Base-by-base conservation (phyloP, 257 asterid species). In the Handroanthus guayacan region DNA sequence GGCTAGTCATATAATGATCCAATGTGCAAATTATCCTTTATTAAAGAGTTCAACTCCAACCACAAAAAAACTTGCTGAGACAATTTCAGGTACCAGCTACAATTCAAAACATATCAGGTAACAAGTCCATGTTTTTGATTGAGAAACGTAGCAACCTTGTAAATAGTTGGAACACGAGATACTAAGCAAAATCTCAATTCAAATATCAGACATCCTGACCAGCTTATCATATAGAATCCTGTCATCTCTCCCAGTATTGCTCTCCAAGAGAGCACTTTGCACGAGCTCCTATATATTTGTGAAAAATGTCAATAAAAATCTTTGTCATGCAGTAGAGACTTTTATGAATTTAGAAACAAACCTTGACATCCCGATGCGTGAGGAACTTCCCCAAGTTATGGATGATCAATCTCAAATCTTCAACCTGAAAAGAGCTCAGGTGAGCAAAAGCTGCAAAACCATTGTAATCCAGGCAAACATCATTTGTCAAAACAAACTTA, bases 301-400 rank as follows among this genome's bases (percentile, higher is more conserved):
- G 18, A 56, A 17, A 34, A 50, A 41, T 44, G 71, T 71, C 17
- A 63, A 50, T 37, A 66, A 56, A 31, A 31, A 25, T 5, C 20
- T 50, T 54, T 16, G 31, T 45, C 20, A 72, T 52, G 52, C 52
- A 17, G 6, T 36, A 69, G 9, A 51, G 39, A 39, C 16, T 66
- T 67, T 8, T 47, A 51, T 13, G 3, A n/a, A 62, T 57, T 39
- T n/a, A 18, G 67, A 69, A 67, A 74, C 84, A 13, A 70, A 94
- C 99, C 99, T 93, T 95, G 25, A 92, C 99, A 82, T 90, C 97
- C 72, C 96, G 81, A 86, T 92, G 90, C 0, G 99, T 75, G 14
- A 95, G 93, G 78, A 86, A 95, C 79, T 76, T 91, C 74, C 98
- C 97, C 81, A 95, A 82, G 83, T 84, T 95, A 78, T 95, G 99